Conservation (phyloP, 768 basidiomycete species). For the Mycena albidolilacea region DNA sequence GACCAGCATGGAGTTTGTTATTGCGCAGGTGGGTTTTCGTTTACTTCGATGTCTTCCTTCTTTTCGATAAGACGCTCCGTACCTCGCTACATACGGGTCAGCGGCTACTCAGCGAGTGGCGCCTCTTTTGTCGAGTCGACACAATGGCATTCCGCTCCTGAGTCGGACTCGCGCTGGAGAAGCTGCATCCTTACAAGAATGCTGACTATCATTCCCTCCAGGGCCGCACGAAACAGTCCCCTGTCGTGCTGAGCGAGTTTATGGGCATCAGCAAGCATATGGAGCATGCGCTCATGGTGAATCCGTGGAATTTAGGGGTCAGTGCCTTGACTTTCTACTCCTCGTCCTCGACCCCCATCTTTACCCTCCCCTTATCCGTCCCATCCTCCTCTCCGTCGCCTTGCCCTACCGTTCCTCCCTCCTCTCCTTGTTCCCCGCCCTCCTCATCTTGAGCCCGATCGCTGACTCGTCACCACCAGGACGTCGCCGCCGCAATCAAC, state of each 20-base stretch:
- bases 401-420: constrained; percentile 18
- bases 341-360: not conserved
- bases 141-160: too few relatives aligned
- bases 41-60: not conserved
- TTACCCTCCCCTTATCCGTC: not conserved
- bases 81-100: too few relatives aligned
- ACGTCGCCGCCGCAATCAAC: constrained; percentile 93
- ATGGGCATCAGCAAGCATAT: constrained; percentile 97
- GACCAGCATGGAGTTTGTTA: constrained; percentile 85
- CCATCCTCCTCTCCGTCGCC: not conserved
- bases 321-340: constrained; percentile 44
- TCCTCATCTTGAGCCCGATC: not conserved
- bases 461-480: constrained; percentile 56
- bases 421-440: not conserved
- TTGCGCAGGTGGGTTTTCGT: not conserved
- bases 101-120: too few relatives aligned
- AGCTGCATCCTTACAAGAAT: too few relatives aligned
- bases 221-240: constrained; percentile 81
- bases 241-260: constrained; percentile 95
- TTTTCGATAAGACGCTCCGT: too few relatives aligned
- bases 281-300: constrained; percentile 90
- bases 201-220: not conserved
- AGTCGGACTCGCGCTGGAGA: too few relatives aligned
- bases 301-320: constrained; percentile 96
- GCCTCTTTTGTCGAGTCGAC: too few relatives aligned